Evolutionary conservation across 345 rosid species (phyloP), one percentile per base, ranked within the genome.

Genomic region (Citrus trifoliata): DNA sequence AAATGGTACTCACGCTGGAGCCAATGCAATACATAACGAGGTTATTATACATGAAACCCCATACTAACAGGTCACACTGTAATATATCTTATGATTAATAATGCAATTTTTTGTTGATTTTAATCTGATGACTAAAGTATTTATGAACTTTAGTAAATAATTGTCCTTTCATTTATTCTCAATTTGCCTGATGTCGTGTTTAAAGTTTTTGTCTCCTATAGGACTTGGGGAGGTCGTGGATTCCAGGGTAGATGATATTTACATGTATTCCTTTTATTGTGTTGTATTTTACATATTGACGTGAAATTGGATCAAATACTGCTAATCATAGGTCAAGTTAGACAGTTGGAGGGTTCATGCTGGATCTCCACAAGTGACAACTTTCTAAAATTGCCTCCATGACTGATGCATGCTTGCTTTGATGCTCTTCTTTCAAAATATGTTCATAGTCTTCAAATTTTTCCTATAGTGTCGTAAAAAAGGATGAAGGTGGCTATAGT

Each of bases 1-100:
- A 72, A 94, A 96, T 63, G 99, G 98, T 30, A 94, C 99, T 68
- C 99, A 96, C 84, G 99, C 99, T 70, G 98, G 99, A 5, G 99
- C 98, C 38, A 86, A 96, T 62, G 98, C 99, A 37, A 96, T 96
- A 73, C 98, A 96, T 51, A n/a, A 92, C 80, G 98, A 96, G 99
- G 99, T 96, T 74, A 75, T 51, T 71, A 48, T 24, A 55, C 62
- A 35, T 59, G 24, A 35, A 73, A 27, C 37, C 53, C 58, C 68
- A 12, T 60, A 27, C 32, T 32, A 7, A 56, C 46, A 37, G 24
- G 28, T 59, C 30, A 46, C 70, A 30, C 73, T 16, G 67, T 38
- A 19, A 42, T 33, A 37, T 71, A 33, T 5, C 46, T 22, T 79
- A 21, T 30, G 37, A 6, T 51, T 53, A 10, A 32, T 78, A n/a